Conservation (phyloP, 257 asterid genomes). For the Solanum virginianum region DNA sequence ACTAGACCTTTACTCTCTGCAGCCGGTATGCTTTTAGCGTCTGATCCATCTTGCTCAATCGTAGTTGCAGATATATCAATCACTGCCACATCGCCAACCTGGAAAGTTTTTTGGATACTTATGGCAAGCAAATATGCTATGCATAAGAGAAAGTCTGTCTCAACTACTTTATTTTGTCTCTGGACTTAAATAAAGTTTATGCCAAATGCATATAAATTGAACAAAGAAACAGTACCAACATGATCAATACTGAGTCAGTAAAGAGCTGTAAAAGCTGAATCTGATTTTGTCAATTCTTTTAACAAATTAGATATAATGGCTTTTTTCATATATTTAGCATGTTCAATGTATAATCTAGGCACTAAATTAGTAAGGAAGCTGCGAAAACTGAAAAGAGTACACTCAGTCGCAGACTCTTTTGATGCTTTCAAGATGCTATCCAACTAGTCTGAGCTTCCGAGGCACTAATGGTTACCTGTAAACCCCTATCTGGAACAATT, state of each 20-base stretch:
- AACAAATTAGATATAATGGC: not conserved
- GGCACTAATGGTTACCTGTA: constrained; percentile 36
- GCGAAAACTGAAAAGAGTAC: too few species aligned
- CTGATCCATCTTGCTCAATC: constrained; percentile 63
- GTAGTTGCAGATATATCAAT: constrained; percentile 85
- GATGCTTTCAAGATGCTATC: not conserved
- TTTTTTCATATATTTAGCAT: not conserved
- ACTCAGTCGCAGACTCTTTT: not conserved
- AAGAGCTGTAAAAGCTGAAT: not conserved
- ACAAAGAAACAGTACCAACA: not conserved
- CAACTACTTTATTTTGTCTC: not conserved
- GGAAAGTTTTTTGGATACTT: not conserved
- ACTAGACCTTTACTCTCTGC: constrained; percentile 89
- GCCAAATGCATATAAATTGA: not conserved
- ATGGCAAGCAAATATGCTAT: not conserved
- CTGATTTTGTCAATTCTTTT: not conserved
- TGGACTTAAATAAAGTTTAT: not conserved
- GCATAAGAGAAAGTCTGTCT: not conserved
- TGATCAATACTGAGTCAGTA: not conserved
- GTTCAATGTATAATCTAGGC: not conserved
- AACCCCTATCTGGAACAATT: constrained; percentile 79
- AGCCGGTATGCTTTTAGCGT: constrained; percentile 62
- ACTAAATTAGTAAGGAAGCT: not conserved
- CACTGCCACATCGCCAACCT: constrained; percentile 91
- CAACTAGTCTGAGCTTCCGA: not conserved